Conservation (phyloP, 139 green algal species). For the Bryopsis sp. region DNA sequence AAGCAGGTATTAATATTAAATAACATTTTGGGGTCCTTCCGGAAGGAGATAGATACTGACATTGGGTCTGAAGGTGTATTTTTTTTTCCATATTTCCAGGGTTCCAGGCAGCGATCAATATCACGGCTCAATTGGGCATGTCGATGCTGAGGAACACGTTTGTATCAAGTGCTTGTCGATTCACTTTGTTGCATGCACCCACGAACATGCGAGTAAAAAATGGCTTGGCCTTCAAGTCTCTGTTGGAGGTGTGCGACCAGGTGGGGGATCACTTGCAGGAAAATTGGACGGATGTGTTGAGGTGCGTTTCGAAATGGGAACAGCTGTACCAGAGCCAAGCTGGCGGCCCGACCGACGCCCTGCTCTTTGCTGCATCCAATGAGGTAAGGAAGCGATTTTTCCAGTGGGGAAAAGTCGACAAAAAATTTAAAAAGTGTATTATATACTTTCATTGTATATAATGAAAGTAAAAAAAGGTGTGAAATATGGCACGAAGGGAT, state of each 20-base stretch:
- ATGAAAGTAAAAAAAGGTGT: no score
- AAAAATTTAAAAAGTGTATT: no score
- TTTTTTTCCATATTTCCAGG: no score
- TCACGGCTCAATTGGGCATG: constrained; percentile 72
- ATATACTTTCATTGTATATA: no score
- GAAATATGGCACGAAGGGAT: no score
- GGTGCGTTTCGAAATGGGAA: constrained; percentile 88
- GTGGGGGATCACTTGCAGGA: constrained; percentile 68
- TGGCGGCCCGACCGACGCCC: constrained; percentile 73
- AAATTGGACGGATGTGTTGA: constrained; percentile 82
- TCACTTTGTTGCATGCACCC: constrained; percentile 60
- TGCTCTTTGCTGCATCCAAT: constrained; percentile 58
- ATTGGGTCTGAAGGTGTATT: no score
- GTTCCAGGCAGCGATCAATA: constrained; percentile 10
- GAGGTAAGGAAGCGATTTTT: constrained; percentile 8
- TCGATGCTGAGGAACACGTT: constrained; percentile 80
- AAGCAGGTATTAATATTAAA: no score
- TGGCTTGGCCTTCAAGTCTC: constrained; percentile 63
- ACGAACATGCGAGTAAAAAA: constrained; percentile 70
- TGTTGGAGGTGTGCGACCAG: constrained; percentile 65
- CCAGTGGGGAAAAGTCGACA: no score
- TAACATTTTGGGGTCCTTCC: no score
- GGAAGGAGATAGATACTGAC: no score
- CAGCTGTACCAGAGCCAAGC: constrained; percentile 76
- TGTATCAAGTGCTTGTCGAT: constrained; percentile 59